phyloP scores from a whole-genome alignment of 371 early-diverging fungal genomes.

The Mortierella polycephala region DNA sequence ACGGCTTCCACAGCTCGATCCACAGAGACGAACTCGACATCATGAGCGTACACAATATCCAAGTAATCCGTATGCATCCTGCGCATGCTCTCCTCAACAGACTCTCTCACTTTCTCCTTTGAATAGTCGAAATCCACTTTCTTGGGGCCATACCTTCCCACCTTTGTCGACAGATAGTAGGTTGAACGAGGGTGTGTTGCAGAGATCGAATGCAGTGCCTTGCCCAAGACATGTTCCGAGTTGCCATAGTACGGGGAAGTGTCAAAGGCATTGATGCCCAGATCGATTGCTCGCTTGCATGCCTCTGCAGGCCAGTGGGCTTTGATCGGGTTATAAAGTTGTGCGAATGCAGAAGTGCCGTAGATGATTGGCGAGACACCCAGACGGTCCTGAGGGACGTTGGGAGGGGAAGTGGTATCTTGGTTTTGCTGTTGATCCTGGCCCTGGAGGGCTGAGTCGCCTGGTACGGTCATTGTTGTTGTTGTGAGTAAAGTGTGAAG shows the following conservation, averaged over 20 bases:
- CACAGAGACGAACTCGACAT: constrained; percentile 83
- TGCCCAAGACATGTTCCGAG: constrained; percentile 78
- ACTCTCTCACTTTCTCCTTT: constrained; percentile 59
- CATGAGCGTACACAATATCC: constrained; percentile 82
- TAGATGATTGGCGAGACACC: constrained; percentile 35
- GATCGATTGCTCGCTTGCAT: constrained; percentile 61
- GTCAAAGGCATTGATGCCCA: constrained; percentile 79
- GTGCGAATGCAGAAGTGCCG: constrained; percentile 69
- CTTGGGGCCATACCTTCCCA: constrained; percentile 79
- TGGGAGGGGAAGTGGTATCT: neutral
- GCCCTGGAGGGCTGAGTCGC: neutral
- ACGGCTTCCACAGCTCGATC: constrained; percentile 70
- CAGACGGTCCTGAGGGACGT: constrained; percentile 34
- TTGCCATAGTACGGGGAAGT: constrained; percentile 84
- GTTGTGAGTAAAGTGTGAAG: neutral
- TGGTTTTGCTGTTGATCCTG: neutral
- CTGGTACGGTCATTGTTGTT: constrained; percentile 10
- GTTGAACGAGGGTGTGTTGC: constrained; percentile 69
- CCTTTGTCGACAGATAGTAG: constrained; percentile 79
- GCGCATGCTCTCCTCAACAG: constrained; percentile 72
- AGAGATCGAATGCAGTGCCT: constrained; percentile 63
- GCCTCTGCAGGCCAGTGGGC: constrained; percentile 63
- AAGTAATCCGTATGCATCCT: constrained; percentile 76
- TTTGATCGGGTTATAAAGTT: constrained; percentile 63
- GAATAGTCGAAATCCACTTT: constrained; percentile 78